Conservation (phyloP, 2,329 filamentous ascomycete species). For the Neospermospora avenae region DNA sequence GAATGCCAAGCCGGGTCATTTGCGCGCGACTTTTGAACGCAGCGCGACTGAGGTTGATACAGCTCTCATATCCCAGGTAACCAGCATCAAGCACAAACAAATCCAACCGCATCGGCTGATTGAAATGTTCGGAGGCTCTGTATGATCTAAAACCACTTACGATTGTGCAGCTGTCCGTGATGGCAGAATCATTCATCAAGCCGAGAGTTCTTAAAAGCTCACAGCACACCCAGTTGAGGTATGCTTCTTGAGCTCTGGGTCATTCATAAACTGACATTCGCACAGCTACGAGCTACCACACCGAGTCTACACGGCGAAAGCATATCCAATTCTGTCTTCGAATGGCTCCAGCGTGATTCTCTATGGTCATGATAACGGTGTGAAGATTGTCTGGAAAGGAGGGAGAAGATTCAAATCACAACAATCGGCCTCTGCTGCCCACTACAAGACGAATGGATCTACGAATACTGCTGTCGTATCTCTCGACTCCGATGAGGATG, state of each 20-base stretch:
- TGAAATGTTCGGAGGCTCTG: background rate
- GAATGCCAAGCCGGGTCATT: background rate
- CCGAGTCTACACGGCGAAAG: constrained; percentile 57
- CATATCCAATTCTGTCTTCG: constrained; percentile 58
- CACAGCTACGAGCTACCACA: constrained; percentile 57
- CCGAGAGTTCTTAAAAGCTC: constrained; percentile 28
- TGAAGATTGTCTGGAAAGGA: constrained; percentile 61
- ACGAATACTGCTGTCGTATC: constrained; percentile 55
- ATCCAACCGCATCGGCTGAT: background rate
- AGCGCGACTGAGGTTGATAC: too few species aligned
- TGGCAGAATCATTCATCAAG: constrained; percentile 23
- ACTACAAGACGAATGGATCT: constrained; percentile 50
- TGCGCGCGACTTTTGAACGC: background rate
- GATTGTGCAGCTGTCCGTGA: background rate
- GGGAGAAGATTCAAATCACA: constrained; percentile 55
- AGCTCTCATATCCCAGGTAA: background rate
- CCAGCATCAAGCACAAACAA: background rate
- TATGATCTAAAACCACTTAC: background rate
- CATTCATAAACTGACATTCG: background rate
- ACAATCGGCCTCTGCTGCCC: constrained; percentile 32
- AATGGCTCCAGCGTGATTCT: constrained; percentile 62
- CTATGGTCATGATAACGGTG: constrained; percentile 61
- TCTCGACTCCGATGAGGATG: constrained; percentile 61
- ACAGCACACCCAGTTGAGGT: constrained; percentile 33
- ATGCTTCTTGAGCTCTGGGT: background rate